Base-by-base conservation (phyloP, 345 rosid genomes). In the Orychophragmus violaceus region DNA sequence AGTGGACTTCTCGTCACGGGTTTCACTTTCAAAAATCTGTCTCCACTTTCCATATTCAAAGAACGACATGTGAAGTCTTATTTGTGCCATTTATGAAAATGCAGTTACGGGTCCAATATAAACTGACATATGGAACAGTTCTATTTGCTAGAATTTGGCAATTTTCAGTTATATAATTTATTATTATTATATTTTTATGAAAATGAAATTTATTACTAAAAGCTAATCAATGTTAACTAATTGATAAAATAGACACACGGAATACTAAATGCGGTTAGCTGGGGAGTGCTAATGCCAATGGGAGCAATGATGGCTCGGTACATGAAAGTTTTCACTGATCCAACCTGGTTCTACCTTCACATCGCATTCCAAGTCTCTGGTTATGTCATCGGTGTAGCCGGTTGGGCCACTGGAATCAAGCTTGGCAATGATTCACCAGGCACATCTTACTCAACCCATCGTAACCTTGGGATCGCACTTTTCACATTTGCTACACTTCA, bases 301-400 rank as follows among this genome's bases (percentile, higher is more conserved):
- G 98, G 98, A 42, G 85, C 81, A 51, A 82, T 93, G 62, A 69
- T 71, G 23, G 98, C 98, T 18, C 82, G 98, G 52, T 88, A 93
- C 79, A 64, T 90, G 64, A 93, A 81, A 75, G 94, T 90, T 80
- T 93, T 86, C 85, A 84, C 90, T 5, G 82, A 82, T 22, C 96
- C 98, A 6, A 85, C 95, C 0, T 93, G 98, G 98, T 93, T 90
- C 70, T 90, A 88, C 66, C 85, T 93, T 7, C 98, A 93, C 58
- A 77, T 74, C 0, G 82, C 78, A 9, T 82, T 86, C 75, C 98
- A 93, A 76, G 59, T 79, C 45, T 88, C 92, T 0, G 98, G 87
- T 57, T 93, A 90, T 25, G 61, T 52, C 0, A 71, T 93, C 11
- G 98, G 98, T 1, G 86, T 90, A 5, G 83, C 92, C 2, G 98